Evolutionary conservation across 495 filamentous ascomycete genomes (phyloP).

Genomic region (Annulohypoxylon maeteangense): DNA sequence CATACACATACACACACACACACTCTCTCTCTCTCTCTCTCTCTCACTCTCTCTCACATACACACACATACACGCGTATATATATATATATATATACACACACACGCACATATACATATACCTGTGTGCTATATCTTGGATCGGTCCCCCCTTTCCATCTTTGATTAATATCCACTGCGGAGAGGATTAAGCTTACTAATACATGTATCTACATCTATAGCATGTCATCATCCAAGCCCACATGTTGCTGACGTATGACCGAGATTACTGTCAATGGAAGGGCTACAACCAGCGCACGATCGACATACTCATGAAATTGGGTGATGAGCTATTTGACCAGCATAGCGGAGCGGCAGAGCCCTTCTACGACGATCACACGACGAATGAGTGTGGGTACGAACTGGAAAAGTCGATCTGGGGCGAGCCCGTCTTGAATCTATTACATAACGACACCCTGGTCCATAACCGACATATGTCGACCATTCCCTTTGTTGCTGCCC

Average conservation of each 20-base stretch:
- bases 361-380: conserved; percentile 10
- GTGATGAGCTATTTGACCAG: conserved; percentile 7
- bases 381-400: conserved; percentile 40
- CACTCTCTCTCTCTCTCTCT: not conserved
- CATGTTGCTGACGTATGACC: not conserved
- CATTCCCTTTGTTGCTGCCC: not conserved
- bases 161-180: too few relatives aligned
- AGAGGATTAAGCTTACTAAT: conserved; percentile 18
- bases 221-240: conserved; percentile 40
- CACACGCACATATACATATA: too few relatives aligned
- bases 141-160: too few relatives aligned
- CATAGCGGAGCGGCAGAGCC: conserved; percentile 16
- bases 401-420: conserved; percentile 41
- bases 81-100: too few relatives aligned
- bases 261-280: too few relatives aligned
- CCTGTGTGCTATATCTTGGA: too few relatives aligned
- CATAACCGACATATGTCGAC: not conserved
- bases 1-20: too few relatives aligned
- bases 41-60: not conserved
- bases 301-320: not conserved
- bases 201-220: conserved; percentile 23
- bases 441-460: not conserved
- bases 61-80: too few relatives aligned
- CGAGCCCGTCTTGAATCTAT: not conserved
- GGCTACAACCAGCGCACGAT: not conserved